Percentiles rank a stretch among this genome's conserved stretches.
phyloP scores from a whole-genome alignment of 225 moss, liverwort and hornwort species.

The Sphagnum contortum region DNA sequence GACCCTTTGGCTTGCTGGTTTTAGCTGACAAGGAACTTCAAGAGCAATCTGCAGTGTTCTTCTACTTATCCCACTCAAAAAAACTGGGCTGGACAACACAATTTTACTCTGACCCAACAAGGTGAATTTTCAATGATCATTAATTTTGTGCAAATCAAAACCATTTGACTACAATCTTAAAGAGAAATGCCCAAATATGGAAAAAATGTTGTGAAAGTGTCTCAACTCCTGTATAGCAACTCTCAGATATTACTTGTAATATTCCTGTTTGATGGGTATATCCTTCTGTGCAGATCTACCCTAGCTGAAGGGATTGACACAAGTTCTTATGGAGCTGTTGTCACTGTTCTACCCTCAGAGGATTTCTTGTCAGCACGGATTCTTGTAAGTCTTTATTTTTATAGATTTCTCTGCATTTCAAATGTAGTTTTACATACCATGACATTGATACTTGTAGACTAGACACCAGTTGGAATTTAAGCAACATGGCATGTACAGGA shows the following conservation, averaged over 20 bases:
- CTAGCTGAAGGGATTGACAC: constrained; percentile 4
- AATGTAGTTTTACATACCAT: background rate
- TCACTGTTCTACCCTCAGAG: background rate
- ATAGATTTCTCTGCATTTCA: background rate
- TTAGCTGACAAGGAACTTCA: constrained; percentile 4
- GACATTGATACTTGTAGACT: background rate
- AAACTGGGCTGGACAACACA: background rate
- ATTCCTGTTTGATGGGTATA: background rate
- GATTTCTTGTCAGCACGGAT: constrained; percentile 2
- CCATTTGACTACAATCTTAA: background rate
- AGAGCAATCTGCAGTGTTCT: constrained; percentile 9
- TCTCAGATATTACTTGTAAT: too few species aligned
- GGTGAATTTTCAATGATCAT: background rate
- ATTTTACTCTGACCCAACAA: constrained; percentile 10
- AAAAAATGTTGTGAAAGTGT: background rate
- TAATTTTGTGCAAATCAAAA: background rate
- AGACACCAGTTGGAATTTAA: background rate
- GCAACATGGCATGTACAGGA: background rate
- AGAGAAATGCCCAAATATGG: background rate
- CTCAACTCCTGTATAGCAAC: background rate
- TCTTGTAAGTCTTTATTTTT: constrained; percentile 4
- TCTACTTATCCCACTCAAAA: background rate
- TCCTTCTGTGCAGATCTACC: constrained; percentile 9
- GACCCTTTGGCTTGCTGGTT: constrained; percentile 11
- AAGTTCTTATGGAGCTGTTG: background rate